Base-by-base conservation (phyloP, 179 eudicot species). In the Beta macrorhiza region DNA sequence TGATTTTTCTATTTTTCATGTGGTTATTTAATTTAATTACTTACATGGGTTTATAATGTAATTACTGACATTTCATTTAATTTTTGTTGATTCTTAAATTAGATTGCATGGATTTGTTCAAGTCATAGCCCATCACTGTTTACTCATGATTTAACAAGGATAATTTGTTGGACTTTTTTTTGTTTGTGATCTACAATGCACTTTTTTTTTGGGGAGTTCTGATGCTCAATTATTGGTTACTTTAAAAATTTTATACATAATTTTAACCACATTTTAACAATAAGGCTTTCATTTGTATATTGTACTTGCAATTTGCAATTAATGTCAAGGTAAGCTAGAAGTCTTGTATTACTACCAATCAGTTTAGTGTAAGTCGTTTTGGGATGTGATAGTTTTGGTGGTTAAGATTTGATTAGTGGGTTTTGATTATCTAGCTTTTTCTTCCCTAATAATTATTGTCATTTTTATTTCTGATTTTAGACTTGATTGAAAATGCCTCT, bases 321-420 rank as follows among this genome's bases (percentile, higher is more conserved):
- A 62, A 20, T 69, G 42, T 74, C 13, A 32, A 63, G 63, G 63
- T 11, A 55, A 78, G 47, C 12, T 42, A 17, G 22, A 7, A 12
- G 45, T 29, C 67, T 14, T 71, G 51, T 10, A 29, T 15, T 5
- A 58, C 42, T 65, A 57, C 65, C 55, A 67, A 69, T 76, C 52
- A 42, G 53, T 51, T 67, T 79, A 29, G n/a, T 47, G 42, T 32
- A 45, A 32, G 77, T 76, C 62, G 4, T 67, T 59, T 65, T 78
- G 11, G 49, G 65, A 73, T 81, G 72, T 74, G 69, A 63, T 69
- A 44, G 78, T 71, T 73, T 61, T 69, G 75, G 53, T 22, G 20
- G 62, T 25, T 65, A n/a, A 49, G 19, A 22, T 72, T 72, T 72
- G 59, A 51, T 72, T 72, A 49, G 73, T 19, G 52, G 2, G n/a